phyloP scores from a whole-genome alignment of 2,329 filamentous ascomycete genomes.

The Sporothrix brasiliensis region DNA sequence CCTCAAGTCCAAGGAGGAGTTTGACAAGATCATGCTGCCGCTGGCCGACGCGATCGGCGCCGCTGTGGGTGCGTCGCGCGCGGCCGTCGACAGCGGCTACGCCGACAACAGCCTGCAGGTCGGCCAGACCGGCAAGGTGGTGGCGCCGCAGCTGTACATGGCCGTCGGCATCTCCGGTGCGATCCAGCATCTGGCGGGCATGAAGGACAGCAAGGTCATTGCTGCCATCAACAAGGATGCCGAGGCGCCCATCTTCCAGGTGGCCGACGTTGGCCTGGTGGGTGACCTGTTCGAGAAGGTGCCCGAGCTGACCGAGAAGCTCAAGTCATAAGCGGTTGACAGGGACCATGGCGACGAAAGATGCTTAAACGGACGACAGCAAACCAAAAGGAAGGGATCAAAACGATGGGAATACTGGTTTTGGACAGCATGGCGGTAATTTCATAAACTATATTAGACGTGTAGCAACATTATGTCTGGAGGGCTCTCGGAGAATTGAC shows the following conservation, averaged over 20 bases:
- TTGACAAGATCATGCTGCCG: slow-evolving; percentile 88
- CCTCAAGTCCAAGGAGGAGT: slow-evolving; percentile 97
- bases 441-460: slow-evolving; percentile 12
- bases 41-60: slow-evolving; percentile 90
- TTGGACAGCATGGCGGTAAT: slow-evolving; percentile 5
- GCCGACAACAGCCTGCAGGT: slow-evolving; percentile 98
- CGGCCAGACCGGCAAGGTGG: slow-evolving; percentile 97
- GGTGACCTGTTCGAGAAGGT: slow-evolving; percentile 95
- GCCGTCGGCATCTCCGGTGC: slow-evolving; percentile 95
- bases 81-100: slow-evolving; percentile 95
- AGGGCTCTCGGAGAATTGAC: slow-evolving; percentile 3
- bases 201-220: slow-evolving; percentile 99
- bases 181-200: slow-evolving; percentile 96
- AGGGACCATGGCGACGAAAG: background rate
- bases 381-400: slow-evolving; percentile 16
- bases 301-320: slow-evolving; percentile 92
- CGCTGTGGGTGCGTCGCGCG: slow-evolving; percentile 92
- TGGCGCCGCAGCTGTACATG: slow-evolving; percentile 92
- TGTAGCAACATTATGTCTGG: slow-evolving; percentile 10
- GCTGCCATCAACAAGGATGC: slow-evolving; percentile 97
- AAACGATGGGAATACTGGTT: background rate
- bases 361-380: slow-evolving; percentile 28
- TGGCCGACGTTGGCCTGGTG: slow-evolving; percentile 93
- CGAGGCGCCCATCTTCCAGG: slow-evolving; percentile 97
- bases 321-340: slow-evolving; percentile 57